These are phyloP conservation scores for Bipolaris oryzae DNA, from an alignment of 2,329 filamentous ascomycete species.

Conservation along the genomic window DNA sequence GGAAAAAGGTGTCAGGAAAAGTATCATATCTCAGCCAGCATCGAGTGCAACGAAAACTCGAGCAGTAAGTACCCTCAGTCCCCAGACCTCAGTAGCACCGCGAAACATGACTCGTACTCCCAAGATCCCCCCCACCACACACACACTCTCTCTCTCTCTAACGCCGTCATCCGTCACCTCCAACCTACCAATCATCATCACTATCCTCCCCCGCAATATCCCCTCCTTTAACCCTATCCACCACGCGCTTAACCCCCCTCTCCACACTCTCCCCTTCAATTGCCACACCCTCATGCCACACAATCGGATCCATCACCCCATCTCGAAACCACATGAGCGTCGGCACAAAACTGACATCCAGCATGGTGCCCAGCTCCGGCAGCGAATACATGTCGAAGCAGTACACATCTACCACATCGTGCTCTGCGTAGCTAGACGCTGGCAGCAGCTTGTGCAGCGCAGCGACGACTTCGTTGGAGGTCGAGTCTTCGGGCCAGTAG, in stretches of 20 bases:
- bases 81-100: too few species aligned
- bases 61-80: too few species aligned
- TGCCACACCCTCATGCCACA: conserved; percentile 33
- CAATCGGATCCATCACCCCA: conserved; percentile 27
- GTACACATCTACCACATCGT: conserved; percentile 28
- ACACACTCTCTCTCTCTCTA: not conserved
- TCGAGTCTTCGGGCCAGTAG: conserved; percentile 32
- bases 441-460: conserved; percentile 25
- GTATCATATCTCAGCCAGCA: too few species aligned
- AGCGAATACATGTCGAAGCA: conserved; percentile 33
- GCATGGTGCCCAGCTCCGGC: conserved; percentile 25
- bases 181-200: conserved; percentile 25
- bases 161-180: not conserved
- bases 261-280: conserved; percentile 33
- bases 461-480: conserved; percentile 20
- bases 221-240: conserved; percentile 34
- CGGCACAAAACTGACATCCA: conserved; percentile 33
- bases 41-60: too few species aligned
- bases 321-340: conserved; percentile 35
- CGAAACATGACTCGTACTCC: too few species aligned
- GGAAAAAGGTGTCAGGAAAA: too few species aligned
- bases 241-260: conserved; percentile 29
- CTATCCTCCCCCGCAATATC: conserved; percentile 31
- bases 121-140: too few species aligned
- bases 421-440: conserved; percentile 9